Base-by-base conservation (phyloP, 2,329 filamentous ascomycete genomes). In the Fonsecaea pugnacius region DNA sequence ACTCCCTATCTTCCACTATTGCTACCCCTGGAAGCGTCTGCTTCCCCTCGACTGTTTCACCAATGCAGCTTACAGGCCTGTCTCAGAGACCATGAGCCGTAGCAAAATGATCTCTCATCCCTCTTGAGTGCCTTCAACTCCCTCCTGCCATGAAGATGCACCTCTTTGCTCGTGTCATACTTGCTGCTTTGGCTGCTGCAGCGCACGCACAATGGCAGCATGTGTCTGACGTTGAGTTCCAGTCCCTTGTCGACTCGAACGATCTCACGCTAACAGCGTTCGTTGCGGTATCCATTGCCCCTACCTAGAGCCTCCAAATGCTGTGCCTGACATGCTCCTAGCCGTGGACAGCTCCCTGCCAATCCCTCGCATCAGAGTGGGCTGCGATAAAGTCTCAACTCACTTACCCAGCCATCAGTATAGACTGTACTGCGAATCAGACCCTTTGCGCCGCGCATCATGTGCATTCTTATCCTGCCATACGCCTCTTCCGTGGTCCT, bases 401-500 rank as follows among this genome's bases (percentile, higher is more conserved):
- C 27, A 30, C 38, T 27, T 33, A 65, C 27, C 57, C 50, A 14
- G 60, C 78, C 1, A 61, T 76, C 32, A 79, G 76, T 61, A 69
- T 84, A 18, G 78, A 84, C 71, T 83, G 82, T 68, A 70, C 71
- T 2, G 62, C 67, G 1, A 68, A 74, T 2, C n/a, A 68, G 2
- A 65, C 72, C 6, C 67, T 82, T n/a, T 84, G 82, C 69, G 67
- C 73, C 55, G 75, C 79, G 30, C 71, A 76, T 52, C 74, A 76
- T 27, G 73, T 84, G 33, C 73, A 74, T 12, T 82, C 81, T 0
- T 82, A 80, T 64, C 82, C 82, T 2, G 75, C 82, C 6, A 77
- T 84, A 38, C 77, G 82, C 0, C 75, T 80, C 9, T 81, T 80
- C 63, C 75, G 75, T 43, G 70, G 72, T 2, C 72, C 76, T 30